Conservation (phyloP, 257 asterid genomes). For the Solanum piurae region DNA sequence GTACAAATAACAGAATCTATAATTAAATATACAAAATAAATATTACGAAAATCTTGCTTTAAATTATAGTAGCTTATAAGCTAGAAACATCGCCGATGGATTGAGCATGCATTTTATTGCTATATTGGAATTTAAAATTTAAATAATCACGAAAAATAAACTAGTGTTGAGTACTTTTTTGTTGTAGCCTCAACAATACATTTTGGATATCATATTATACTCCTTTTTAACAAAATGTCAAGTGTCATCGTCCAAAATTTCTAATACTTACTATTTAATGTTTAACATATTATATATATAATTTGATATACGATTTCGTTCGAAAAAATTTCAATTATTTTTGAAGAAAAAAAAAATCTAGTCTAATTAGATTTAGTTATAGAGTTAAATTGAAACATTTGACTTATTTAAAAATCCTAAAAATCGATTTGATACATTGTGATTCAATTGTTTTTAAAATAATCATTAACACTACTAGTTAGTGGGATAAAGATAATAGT, state of each 20-base stretch:
- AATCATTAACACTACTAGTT: background rate
- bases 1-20: background rate
- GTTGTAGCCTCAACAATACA: background rate
- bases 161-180: background rate
- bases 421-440: no score
- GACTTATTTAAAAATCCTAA: background rate
- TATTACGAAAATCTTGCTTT: background rate
- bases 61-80: background rate
- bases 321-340: no score
- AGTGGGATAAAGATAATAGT: no score
- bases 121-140: background rate
- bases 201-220: background rate
- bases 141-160: background rate
- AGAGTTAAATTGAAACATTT: no score
- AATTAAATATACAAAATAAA: no score
- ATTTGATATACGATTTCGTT: no score
- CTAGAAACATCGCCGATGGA: background rate
- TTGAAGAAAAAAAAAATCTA: no score
- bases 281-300: background rate
- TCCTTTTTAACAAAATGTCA: background rate
- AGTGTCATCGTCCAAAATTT: background rate
- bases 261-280: background rate
- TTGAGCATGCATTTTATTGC: background rate
- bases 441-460: background rate
- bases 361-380: no score